Evolutionary conservation across 352 stramenopile genomes (phyloP).

Genomic region (Blastocystis sp.): DNA sequence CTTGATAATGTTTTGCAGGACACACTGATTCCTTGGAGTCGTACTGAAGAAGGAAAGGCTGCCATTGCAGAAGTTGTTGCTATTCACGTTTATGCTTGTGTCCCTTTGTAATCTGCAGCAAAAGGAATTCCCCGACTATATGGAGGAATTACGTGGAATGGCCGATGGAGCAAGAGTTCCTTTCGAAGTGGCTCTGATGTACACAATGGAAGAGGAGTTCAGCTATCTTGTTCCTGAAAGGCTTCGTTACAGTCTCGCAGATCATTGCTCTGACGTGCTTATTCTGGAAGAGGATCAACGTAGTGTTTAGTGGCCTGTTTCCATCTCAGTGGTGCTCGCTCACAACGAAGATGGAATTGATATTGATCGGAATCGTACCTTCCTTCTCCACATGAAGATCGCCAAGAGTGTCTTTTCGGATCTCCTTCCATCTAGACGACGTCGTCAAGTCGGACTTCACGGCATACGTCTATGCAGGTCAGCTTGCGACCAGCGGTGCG

Average conservation of each 20-base stretch:
- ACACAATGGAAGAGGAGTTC: conserved; percentile 60
- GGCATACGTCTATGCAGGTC: conserved; percentile 22
- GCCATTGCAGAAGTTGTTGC: background rate
- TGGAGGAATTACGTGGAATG: conserved; percentile 46
- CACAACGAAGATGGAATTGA: conserved; percentile 57
- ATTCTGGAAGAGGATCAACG: conserved; percentile 38
- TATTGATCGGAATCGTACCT: conserved; percentile 50
- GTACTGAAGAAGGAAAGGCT: background rate
- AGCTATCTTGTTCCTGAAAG: conserved; percentile 43
- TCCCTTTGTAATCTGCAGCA: background rate
- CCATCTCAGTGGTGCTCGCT: background rate
- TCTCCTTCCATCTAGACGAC: background rate
- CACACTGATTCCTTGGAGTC: background rate
- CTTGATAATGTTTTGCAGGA: conserved; percentile 26
- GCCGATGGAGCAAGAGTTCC: conserved; percentile 36
- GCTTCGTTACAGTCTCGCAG: conserved; percentile 13
- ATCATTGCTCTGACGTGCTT: conserved; percentile 54
- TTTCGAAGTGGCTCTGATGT: conserved; percentile 5
- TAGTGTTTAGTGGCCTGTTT: background rate
- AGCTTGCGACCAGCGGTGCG: conserved; percentile 26
- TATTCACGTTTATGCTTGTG: background rate
- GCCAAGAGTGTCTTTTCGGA: background rate
- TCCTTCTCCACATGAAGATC: conserved; percentile 51
- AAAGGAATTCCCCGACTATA: conserved; percentile 23
- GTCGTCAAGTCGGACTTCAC: conserved; percentile 10